Evolutionary conservation across 345 rosid genomes (phyloP).

Genomic region (Eucalyptus curtisii): DNA sequence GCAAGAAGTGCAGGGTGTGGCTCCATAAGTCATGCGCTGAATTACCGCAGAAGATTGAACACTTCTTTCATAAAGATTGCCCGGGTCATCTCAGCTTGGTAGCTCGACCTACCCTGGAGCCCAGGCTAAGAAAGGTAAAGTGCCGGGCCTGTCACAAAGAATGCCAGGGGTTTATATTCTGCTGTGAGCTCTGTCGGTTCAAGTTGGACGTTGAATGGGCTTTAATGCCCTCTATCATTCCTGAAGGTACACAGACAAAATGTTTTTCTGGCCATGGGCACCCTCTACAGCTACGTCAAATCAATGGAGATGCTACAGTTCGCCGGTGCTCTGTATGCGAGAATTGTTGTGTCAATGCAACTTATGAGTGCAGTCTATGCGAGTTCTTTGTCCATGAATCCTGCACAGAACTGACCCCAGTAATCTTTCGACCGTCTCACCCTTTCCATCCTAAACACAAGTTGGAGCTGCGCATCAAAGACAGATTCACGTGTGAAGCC

Average conservation of each 20-base stretch:
- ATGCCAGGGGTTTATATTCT: not conserved
- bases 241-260: not conserved
- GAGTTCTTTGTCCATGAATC: not conserved
- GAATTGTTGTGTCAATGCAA: not conserved
- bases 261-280: not conserved
- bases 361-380: not conserved
- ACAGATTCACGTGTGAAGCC: not conserved
- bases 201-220: not conserved
- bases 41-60: not conserved
- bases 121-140: not conserved
- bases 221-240: not conserved
- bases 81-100: not conserved
- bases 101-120: not conserved
- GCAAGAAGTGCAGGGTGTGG: not conserved
- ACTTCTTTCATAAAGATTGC: not conserved
- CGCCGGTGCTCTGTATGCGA: not conserved
- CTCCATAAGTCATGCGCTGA: not conserved
- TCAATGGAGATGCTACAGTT: not conserved
- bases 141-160: not conserved
- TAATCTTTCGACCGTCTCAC: not conserved
- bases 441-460: not conserved
- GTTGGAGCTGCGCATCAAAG: not conserved
- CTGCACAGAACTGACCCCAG: not conserved
- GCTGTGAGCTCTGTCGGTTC: not conserved
- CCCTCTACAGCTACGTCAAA: not conserved